Base-by-base conservation (phyloP, 2,329 filamentous ascomycete genomes). In the Colletotrichum eleusines region DNA sequence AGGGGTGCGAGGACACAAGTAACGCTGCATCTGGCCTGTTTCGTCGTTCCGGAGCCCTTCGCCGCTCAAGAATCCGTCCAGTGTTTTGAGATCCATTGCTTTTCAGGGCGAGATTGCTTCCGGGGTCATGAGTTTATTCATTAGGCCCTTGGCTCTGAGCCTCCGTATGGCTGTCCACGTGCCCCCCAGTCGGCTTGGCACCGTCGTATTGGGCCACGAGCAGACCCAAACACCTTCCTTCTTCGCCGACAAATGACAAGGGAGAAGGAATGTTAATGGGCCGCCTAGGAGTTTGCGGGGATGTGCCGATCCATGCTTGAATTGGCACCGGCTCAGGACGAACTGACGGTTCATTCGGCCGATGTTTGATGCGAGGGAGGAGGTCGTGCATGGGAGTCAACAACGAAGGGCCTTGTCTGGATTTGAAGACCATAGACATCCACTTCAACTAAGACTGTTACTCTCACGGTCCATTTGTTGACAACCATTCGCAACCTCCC, bases 161-260 rank as follows among this genome's bases (percentile, higher is more conserved):
- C 60, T 51, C 33, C 20, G 18, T 48, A 42, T 35, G 44, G 31
- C 59, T 20, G 31, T n/a, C 31, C 59, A 62, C 59, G 44, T 64
- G 61, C 50, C 28, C 20, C 44, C 44, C 68, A 61, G 68, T n/a
- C 38, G 63, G 40, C 68, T 71, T 68, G 68, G 68, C 68, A 3
- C 42, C 60, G 48, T 44, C 55, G 42, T 31, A 60, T 66, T 9
- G 44, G 9, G 23, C 18, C 26, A 31, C 55, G 35, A 55, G 46
- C 40, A 70, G 48, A 57, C 67, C 57, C 68, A 59, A 63, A 42
- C 51, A 48, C 16, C 63, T 51, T 28, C 38, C 50, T 26, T 62
- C 38, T 67, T 66, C 50, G 63, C 44, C 35, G 55, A 55, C 55
- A 7, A 33, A 50, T 55, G 6, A 33, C 35, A 31, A n/a, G 16